These are phyloP conservation scores for Talaromyces sp. DNA, from an alignment of 2,329 filamentous ascomycete species.

Conservation along the genomic window DNA sequence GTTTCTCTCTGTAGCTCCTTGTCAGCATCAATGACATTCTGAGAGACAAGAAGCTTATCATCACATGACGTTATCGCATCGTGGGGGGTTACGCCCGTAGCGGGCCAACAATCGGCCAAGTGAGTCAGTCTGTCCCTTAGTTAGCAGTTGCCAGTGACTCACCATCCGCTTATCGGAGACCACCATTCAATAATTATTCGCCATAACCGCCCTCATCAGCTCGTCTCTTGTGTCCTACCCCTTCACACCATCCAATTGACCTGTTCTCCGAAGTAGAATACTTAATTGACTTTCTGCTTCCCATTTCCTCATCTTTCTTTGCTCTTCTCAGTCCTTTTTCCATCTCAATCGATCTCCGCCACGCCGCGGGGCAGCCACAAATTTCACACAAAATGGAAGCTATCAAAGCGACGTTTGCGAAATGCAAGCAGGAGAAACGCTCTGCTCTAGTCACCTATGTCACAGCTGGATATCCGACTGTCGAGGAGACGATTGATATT, in stretches of 20 bases:
- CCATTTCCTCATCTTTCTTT: background rate
- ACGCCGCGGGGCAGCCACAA: constrained; percentile 5
- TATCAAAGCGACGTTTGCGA: constrained; percentile 57
- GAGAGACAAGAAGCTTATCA: no score
- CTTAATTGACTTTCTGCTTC: background rate
- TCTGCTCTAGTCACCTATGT: constrained; percentile 92
- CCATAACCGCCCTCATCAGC: background rate
- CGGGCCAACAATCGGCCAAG: background rate
- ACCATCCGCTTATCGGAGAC: constrained; percentile 1
- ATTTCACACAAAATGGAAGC: constrained; percentile 46
- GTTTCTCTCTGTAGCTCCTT: background rate
- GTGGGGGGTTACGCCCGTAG: background rate
- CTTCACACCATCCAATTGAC: background rate
- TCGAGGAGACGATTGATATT: constrained; percentile 78
- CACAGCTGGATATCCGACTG: constrained; percentile 84
- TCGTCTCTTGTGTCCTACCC: background rate
- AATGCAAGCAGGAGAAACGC: constrained; percentile 60
- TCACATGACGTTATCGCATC: constrained; percentile 7
- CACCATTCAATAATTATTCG: background rate
- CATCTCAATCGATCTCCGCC: constrained; percentile 2
- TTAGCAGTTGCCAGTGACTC: background rate
- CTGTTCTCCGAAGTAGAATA: background rate
- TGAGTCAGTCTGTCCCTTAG: background rate
- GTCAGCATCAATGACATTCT: no score
- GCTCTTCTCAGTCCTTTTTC: background rate